Base-by-base conservation (phyloP, 257 asterid genomes). In the Fraxinus anomala region DNA sequence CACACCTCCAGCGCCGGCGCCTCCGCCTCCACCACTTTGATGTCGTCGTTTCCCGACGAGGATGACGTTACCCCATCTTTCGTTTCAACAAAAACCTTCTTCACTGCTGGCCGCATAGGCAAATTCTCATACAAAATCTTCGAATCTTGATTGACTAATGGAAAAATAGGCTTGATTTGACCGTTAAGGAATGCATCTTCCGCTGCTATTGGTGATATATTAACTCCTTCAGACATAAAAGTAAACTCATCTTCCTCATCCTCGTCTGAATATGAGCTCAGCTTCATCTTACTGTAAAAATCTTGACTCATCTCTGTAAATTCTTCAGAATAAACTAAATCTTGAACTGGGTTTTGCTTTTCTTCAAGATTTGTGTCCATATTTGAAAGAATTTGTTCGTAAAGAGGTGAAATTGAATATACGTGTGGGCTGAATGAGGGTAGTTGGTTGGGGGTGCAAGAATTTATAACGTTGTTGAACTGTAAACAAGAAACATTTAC, bases 141-240 rank as follows among this genome's bases (percentile, higher is more conserved):
- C 76, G 34, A 81, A 63, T 86, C 88, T 30, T 81, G 90, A 87
- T 86, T 82, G 87, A 93, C 93, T 1, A 89, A 28, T 0, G 99
- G 97, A 16, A 79, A 93, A 49, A 89, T 74, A 65, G 99, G 90
- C 87, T 82, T 88, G 82, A 96, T 89, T 85, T 89, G 92, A n/a
- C 99, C 98, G 83, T 92, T 83, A 61, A 79, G 23, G 77, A 95
- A 95, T 0, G 89, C 90, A 49, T 96, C 98, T 73, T 92, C 98
- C 67, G 99, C 98, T 75, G 98, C 83, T 4, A 93, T 88, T 1
- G 91, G 96, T 10, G 94, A 87, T 30, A 79, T 13, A 23, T 74
- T 82, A 3, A 81, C 87, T 40, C 83, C 95, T 34, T 82, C 93
- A 39, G 89, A 84, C 69, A 83, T 82, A 39, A 92, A 93, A 2